Percentiles rank a stretch among this genome's conserved stretches.
Evolutionary conservation across 2,329 filamentous ascomycete species (phyloP).

Genomic region (Colletotrichum trifolii): DNA sequence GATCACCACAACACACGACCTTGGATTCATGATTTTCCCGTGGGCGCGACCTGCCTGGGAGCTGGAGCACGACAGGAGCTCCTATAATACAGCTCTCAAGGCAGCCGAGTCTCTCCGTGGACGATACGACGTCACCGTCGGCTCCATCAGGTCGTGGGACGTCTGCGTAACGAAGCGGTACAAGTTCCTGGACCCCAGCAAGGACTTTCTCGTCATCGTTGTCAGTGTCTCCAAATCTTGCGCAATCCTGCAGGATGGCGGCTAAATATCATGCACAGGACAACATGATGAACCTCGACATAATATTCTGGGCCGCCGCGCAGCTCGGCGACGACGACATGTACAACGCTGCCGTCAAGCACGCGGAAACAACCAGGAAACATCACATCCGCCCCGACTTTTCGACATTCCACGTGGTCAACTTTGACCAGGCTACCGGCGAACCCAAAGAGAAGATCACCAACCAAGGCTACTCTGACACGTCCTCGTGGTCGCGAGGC

Average conservation of each 20-base stretch:
- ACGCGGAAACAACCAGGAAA: conserved; percentile 52
- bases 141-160: conserved; percentile 57
- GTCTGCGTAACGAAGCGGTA: conserved; percentile 52
- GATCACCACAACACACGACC: conserved; percentile 52
- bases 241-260: not conserved
- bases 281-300: conserved; percentile 55
- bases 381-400: conserved; percentile 52
- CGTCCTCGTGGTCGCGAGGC: conserved; percentile 58
- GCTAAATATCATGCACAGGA: conserved; percentile 40
- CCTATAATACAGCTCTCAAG: conserved; percentile 47
- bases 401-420: conserved; percentile 56
- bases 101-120: conserved; percentile 50
- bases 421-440: conserved; percentile 56
- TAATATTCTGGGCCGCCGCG: conserved; percentile 53
- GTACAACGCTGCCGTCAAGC: conserved; percentile 48
- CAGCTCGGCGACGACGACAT: conserved; percentile 46
- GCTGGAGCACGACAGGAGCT: conserved; percentile 48
- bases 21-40: conserved; percentile 56
- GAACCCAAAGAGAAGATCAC: conserved; percentile 53
- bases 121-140: conserved; percentile 48
- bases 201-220: conserved; percentile 55
- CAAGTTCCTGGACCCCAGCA: conserved; percentile 46
- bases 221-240: conserved; percentile 40
- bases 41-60: conserved; percentile 52
- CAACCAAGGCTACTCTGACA: conserved; percentile 57